Base-by-base conservation (phyloP, 768 basidiomycete genomes). In the Lentinus tigrinus region DNA sequence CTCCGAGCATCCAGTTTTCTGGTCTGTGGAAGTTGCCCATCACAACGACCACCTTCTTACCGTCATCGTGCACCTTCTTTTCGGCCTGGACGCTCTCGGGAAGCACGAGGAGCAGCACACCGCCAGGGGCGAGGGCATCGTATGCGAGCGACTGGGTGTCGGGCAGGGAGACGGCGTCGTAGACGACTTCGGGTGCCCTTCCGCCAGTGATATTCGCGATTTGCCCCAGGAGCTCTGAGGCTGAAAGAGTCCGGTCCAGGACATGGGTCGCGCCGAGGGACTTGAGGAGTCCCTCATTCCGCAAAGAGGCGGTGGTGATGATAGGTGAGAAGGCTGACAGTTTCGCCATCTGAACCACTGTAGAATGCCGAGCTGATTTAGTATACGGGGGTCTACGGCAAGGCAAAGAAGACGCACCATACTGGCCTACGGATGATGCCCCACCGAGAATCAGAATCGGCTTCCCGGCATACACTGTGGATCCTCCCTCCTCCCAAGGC, bases 261-360 rank as follows among this genome's bases (percentile, higher is more conserved):
- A 70, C 60, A 44, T 67, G 65, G 27, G 68, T 69, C 1, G 63
- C 68, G n/a, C 68, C 68, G 49, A 67, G 54, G 3, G 60, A 50
- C 6, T n/a, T 57, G 40, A 63, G 62, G 23, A 48, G 53, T 17
- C 28, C 53, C 10, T 14, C 27, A 56, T 71, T 67, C 51, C 58
- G 63, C 23, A 46, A 42, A 9, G 70, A 71, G 16, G 67, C 67
- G 14, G 69, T 69, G 8, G 66, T 59, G 43, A 69, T 65, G 55
- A 69, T 68, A 37, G 68, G 68, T 3, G 61, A 57, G 60, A 68
- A 70, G 3, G 67, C 67, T 17, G 69, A 65, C 13, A 70, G 59
- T 36, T 58, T 66, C 9, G 69, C 69, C 0, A 69, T 40, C 52
- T 72, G 70, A 24, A 72, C 65, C 3, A 55, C 66, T 69, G 13